phyloP scores from a whole-genome alignment of 768 basidiomycete species.

The Asterophora lycoperdoides region DNA sequence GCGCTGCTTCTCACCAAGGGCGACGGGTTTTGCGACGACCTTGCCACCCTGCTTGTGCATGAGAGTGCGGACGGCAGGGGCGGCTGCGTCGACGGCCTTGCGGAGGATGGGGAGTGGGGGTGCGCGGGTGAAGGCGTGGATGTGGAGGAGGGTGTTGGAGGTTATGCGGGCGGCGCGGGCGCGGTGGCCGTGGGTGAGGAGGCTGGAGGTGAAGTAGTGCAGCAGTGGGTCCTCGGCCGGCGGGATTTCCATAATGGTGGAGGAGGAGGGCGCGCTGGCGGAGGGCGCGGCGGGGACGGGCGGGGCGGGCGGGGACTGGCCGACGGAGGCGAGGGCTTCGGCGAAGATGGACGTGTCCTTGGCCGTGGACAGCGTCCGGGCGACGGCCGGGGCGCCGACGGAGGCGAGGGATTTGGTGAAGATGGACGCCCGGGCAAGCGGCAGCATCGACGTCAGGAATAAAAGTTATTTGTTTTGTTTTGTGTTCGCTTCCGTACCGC shows the following conservation, averaged over 20 bases:
- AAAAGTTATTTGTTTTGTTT: too few species aligned
- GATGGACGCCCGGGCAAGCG: too few species aligned
- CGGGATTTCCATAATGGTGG: constrained; percentile 50
- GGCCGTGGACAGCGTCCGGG: too few species aligned
- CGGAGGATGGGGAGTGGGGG: constrained; percentile 80
- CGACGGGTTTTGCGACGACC: constrained; percentile 58
- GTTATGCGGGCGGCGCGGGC: constrained; percentile 54
- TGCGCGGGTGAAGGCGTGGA: constrained; percentile 70
- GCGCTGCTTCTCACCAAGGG: constrained; percentile 79
- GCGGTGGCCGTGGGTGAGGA: constrained; percentile 64
- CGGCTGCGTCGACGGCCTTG: constrained; percentile 60
- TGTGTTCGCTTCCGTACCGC: too few species aligned
- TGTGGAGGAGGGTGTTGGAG: constrained; percentile 60
- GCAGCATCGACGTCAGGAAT: too few species aligned
- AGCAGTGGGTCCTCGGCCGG: constrained; percentile 75
- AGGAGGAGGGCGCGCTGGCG: background rate
- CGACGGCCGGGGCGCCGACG: constrained; percentile 16
- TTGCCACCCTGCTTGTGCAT: constrained; percentile 63
- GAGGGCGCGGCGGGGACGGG: constrained; percentile 9
- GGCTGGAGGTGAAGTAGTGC: constrained; percentile 54
- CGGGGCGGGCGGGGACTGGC: constrained; percentile 4
- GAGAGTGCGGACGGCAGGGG: constrained; percentile 65
- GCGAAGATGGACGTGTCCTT: constrained; percentile 3
- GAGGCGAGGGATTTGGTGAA: constrained; percentile 15
- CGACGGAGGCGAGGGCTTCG: constrained; percentile 17